Base-by-base conservation (phyloP, 495 filamentous ascomycete genomes). In the Aspergillus conjunctus region DNA sequence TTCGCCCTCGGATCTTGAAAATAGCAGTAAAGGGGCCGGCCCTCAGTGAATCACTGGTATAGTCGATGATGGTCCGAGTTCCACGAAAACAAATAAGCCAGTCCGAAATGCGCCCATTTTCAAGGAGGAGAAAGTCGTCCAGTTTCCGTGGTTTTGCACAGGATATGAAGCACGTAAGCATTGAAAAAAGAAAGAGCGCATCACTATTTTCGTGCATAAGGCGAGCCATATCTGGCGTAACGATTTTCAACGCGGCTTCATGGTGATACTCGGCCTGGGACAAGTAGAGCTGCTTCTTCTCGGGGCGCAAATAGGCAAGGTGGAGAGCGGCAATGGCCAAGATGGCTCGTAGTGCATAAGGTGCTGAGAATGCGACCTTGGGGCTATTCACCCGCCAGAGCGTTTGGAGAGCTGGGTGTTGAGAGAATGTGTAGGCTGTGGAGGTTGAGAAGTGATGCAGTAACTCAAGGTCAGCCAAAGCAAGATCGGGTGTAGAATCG, bases 1-100 rank as follows among this genome's bases (percentile, higher is more conserved):
- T 31, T 21, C 49, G 57, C 8, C 22, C 21, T 14, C 49, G 57
- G 22, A 53, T 52, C 20, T 21, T 52, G 56, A 78, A 64, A 26
- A 73, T 67, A 2, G 66, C 67, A 0, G 73, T 22, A 7, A 58
- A 54, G 8, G 63, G 48, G 17, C 72, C 64, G 1, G 61, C 60
- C 10, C 41, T 49, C 15, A 77, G 60, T 2, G 60, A 33, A 4
- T 71, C 62, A 9, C 53, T 45, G 4, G 67, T 64, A 6, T 65
- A 61, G 12, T 71, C 56, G 20, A 78, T 68, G 46, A 80, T 70
- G 12, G 68, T 71, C 14, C 62, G 64, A n/a, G 70, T 72, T 5
- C 77, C 77, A 17, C 74, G 69, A 51, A 77, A 71, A 5, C 71
- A 63, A 44, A 65, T 59, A 12, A 74, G 62, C 77, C 79, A 81